Evolutionary conservation across 352 stramenopile species (phyloP).

Genomic region (Phytopythium cucurbitacearum): DNA sequence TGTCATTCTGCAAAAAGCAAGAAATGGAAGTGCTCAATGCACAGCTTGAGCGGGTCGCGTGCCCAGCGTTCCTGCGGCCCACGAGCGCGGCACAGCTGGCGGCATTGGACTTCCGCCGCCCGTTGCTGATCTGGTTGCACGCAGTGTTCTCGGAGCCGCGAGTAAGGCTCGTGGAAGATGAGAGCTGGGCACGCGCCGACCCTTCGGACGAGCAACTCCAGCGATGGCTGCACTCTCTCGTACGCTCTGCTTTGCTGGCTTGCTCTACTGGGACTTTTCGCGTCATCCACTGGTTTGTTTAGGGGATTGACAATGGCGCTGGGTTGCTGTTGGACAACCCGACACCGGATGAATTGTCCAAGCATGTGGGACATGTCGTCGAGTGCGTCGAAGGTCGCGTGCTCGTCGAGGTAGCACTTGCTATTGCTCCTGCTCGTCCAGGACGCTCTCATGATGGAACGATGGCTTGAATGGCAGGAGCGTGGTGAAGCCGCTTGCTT

Average conservation of each 20-base stretch:
- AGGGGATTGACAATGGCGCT: slow-evolving; percentile 22
- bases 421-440: too few species aligned
- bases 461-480: slow-evolving; percentile 12
- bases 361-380: slow-evolving; percentile 15
- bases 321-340: slow-evolving; percentile 23
- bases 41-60: slow-evolving; percentile 24
- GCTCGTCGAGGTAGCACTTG: slow-evolving; percentile 28
- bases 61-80: slow-evolving; percentile 26
- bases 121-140: slow-evolving; percentile 41
- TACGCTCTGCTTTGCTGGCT: background rate
- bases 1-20: background rate
- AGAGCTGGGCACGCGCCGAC: slow-evolving; percentile 26
- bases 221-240: slow-evolving; percentile 28
- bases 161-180: slow-evolving; percentile 18
- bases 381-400: slow-evolving; percentile 46
- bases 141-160: slow-evolving; percentile 27
- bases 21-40: background rate
- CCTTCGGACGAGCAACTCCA: slow-evolving; percentile 21
- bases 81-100: background rate
- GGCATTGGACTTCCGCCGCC: slow-evolving; percentile 14
- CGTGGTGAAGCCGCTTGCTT: slow-evolving; percentile 14
- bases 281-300: background rate
- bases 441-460: too few species aligned
- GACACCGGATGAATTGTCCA: slow-evolving; percentile 16
- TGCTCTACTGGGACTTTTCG: background rate